These are phyloP conservation scores for Aspergillus kassunensis DNA, from an alignment of 495 filamentous ascomycete species.

Conservation along the genomic window DNA sequence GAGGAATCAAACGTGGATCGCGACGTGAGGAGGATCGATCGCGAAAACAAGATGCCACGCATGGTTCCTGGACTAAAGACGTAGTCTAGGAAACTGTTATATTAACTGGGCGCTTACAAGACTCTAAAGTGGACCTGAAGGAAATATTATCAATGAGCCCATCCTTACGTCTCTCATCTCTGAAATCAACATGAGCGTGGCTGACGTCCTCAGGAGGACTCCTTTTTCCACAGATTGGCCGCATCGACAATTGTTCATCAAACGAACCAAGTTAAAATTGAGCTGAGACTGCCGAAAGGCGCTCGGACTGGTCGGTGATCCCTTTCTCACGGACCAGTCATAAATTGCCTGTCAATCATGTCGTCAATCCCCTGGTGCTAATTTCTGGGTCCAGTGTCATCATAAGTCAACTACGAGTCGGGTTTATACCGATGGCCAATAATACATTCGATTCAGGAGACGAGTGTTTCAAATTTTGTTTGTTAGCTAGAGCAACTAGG, in stretches of 20 bases:
- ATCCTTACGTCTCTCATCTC: background rate
- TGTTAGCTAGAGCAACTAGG: too few species aligned
- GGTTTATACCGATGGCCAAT: background rate
- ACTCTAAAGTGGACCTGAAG: background rate
- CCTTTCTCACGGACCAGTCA: slow-evolving; percentile 11
- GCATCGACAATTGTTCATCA: background rate
- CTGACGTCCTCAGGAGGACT: background rate
- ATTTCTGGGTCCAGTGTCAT: slow-evolving; percentile 3
- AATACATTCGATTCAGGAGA: too few species aligned
- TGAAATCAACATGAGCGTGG: background rate
- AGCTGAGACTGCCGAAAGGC: slow-evolving; percentile 4
- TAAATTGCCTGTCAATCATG: slow-evolving; percentile 6
- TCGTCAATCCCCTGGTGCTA: background rate
- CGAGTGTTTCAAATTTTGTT: background rate
- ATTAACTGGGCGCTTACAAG: background rate
- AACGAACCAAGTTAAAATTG: background rate
- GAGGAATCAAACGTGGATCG: background rate
- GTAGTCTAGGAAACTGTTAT: background rate
- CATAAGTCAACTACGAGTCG: background rate
- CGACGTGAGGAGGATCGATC: too few species aligned
- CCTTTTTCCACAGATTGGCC: slow-evolving; percentile 1
- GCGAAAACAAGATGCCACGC: background rate
- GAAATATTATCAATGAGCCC: background rate
- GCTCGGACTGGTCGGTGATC: slow-evolving; percentile 16
- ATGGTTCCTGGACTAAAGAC: slow-evolving; percentile 9